Evolutionary conservation across 2,329 filamentous ascomycete species (phyloP).

Genomic region (Aspergillus tubingensis): DNA sequence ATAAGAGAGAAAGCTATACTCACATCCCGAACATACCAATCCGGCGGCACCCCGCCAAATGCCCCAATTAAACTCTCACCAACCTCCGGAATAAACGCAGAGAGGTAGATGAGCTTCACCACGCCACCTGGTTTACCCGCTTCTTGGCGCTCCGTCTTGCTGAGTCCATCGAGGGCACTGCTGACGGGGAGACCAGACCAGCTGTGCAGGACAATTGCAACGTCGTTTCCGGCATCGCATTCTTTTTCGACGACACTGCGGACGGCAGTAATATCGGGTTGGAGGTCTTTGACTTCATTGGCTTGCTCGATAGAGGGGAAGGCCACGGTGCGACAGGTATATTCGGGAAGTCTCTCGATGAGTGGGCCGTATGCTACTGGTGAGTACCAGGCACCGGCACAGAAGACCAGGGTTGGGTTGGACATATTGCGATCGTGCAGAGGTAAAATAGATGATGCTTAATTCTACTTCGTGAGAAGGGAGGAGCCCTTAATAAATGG

Average conservation of each 20-base stretch:
- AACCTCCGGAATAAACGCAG: constrained; percentile 35
- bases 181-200: constrained; percentile 41
- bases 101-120: constrained; percentile 35
- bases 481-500: too few species aligned
- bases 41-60: constrained; percentile 30
- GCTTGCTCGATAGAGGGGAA: constrained; percentile 34
- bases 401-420: constrained; percentile 34
- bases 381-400: constrained; percentile 37
- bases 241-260: constrained; percentile 33
- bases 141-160: constrained; percentile 29
- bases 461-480: too few species aligned
- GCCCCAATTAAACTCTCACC: constrained; percentile 35
- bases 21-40: constrained; percentile 35
- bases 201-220: constrained; percentile 38
- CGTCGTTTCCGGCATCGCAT: constrained; percentile 29
- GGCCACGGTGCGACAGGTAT: constrained; percentile 25
- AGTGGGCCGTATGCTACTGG: constrained; percentile 31
- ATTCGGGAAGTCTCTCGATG: constrained; percentile 24
- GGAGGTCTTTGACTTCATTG: constrained; percentile 23
- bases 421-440: neutral
- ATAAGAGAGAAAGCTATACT: constrained; percentile 3
- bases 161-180: constrained; percentile 36
- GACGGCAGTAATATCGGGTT: constrained; percentile 36
- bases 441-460: too few species aligned
- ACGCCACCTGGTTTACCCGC: constrained; percentile 36